Evolutionary conservation across 441 rosid species (phyloP).

Genomic region (Jatropha multifida): DNA sequence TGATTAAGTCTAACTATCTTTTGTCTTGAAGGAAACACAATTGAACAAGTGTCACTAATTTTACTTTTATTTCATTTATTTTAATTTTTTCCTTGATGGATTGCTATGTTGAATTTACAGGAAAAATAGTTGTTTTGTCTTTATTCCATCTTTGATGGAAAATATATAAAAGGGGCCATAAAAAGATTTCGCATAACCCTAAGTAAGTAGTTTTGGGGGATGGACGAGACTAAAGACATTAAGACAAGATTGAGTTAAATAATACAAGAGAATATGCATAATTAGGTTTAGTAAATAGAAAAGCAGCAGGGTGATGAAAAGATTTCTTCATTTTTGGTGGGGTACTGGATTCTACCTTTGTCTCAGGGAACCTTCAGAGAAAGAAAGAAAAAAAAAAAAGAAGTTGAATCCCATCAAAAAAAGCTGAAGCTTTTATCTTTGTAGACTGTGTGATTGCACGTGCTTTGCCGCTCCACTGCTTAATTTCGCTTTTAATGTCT

Average conservation of each 20-base stretch:
- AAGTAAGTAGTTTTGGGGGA: neutral
- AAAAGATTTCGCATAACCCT: neutral
- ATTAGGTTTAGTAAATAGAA: no score
- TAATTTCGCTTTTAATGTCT: neutral
- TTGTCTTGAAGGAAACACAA: neutral
- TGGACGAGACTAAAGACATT: no score
- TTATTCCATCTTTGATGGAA: neutral
- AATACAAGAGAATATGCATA: no score
- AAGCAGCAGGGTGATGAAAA: no score
- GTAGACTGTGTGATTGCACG: conserved; percentile 21
- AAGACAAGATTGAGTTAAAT: no score
- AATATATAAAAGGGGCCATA: neutral
- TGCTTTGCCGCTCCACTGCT: conserved; percentile 19
- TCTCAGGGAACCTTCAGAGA: neutral
- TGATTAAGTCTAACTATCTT: neutral
- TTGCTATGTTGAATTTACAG: neutral
- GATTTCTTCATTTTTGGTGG: conserved; percentile 1
- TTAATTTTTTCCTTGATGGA: no score
- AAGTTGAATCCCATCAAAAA: conserved; percentile 5
- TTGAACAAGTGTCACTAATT: neutral
- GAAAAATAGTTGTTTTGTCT: neutral
- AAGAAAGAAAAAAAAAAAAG: neutral
- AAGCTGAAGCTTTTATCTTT: neutral
- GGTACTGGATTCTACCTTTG: conserved; percentile 19
- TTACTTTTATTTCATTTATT: neutral